These are phyloP conservation scores for Gnomoniopsis sp. DNA, from an alignment of 2,329 filamentous ascomycete genomes.

Conservation along the genomic window DNA sequence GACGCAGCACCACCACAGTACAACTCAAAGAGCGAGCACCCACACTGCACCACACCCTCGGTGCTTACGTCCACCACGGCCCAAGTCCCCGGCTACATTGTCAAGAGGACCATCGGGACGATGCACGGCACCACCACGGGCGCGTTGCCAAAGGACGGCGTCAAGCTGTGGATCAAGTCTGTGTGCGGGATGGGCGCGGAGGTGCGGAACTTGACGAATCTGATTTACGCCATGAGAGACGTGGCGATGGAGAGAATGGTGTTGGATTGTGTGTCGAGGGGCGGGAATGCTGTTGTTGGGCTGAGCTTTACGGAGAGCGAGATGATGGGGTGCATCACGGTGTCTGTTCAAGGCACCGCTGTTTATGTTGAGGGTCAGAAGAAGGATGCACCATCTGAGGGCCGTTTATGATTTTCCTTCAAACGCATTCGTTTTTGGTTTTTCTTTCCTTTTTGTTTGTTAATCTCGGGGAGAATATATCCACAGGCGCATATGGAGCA, in stretches of 20 bases:
- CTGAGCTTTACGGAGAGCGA: conserved; percentile 56
- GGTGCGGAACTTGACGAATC: conserved; percentile 54
- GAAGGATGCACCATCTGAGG: neutral
- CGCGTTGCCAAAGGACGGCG: conserved; percentile 10
- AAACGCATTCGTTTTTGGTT: too few species aligned
- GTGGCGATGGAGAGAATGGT: conserved; percentile 55
- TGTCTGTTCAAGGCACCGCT: conserved; percentile 7
- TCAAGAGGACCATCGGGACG: conserved; percentile 54
- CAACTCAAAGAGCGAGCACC: neutral
- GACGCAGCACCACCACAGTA: neutral
- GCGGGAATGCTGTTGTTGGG: conserved; percentile 58
- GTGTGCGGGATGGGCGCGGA: conserved; percentile 51
- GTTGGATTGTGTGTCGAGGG: conserved; percentile 52
- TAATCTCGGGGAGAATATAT: too few species aligned
- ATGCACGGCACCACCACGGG: conserved; percentile 36
- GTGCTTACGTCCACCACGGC: conserved; percentile 8
- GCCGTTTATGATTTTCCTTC: too few species aligned
- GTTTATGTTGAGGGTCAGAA: conserved; percentile 3
- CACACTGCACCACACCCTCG: conserved; percentile 1
- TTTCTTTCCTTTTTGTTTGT: neutral
- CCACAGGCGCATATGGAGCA: too few species aligned
- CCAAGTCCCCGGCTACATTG: conserved; percentile 47
- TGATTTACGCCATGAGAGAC: conserved; percentile 57
- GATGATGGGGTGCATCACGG: conserved; percentile 29
- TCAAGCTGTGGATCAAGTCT: conserved; percentile 11